Percentiles rank a stretch among this genome's conserved stretches.
Evolutionary conservation across 2,329 filamentous ascomycete genomes (phyloP).

Genomic region (Penicillium nordicum): DNA sequence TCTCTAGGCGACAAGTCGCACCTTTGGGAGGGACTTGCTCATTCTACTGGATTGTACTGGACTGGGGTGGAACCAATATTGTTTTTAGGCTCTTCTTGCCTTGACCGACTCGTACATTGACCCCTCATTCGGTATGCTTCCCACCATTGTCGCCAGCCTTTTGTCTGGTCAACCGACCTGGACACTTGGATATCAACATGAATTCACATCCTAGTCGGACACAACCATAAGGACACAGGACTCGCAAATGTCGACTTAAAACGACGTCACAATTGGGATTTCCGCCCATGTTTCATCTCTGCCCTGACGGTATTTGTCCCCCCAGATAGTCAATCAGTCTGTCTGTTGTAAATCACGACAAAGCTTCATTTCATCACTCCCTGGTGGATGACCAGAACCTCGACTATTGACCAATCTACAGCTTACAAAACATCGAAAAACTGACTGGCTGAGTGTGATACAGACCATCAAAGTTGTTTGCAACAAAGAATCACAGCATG

Average conservation of each 20-base stretch:
- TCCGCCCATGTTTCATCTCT: constrained; percentile 1
- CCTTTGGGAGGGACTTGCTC: background rate
- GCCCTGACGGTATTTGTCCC: constrained; percentile 4
- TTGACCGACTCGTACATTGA: constrained; percentile 8
- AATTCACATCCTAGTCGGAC: background rate
- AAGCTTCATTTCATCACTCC: background rate
- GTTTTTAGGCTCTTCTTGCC: background rate
- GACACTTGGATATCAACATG: background rate
- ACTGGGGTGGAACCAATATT: background rate
- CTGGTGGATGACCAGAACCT: background rate
- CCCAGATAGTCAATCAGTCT: constrained; percentile 10
- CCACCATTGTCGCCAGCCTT: background rate
- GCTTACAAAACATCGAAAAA: background rate
- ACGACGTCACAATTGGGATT: background rate
- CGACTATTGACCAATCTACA: background rate
- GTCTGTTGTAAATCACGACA: constrained; percentile 17
- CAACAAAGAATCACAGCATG: background rate
- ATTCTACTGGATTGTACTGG: background rate
- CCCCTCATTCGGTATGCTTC: background rate
- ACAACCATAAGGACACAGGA: background rate
- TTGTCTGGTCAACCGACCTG: background rate
- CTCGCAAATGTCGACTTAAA: background rate
- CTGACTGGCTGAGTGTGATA: background rate
- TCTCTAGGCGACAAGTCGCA: background rate
- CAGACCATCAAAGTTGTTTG: background rate